Base-by-base conservation (phyloP, 2,329 filamentous ascomycete genomes). In the Colletotrichum sp. region DNA sequence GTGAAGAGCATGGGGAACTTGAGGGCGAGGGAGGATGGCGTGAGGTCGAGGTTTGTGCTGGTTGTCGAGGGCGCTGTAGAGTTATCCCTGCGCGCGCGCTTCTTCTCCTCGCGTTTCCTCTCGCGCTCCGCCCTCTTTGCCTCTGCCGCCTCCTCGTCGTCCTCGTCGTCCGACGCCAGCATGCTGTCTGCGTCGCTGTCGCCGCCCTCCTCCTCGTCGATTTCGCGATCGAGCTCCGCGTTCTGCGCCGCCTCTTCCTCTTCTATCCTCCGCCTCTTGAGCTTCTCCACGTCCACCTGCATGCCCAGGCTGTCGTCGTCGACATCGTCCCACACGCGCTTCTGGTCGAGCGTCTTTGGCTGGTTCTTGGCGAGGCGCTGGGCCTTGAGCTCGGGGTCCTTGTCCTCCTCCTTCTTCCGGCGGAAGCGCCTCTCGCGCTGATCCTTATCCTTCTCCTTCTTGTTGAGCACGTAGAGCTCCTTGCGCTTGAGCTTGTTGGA, bases 271-370 rank as follows among this genome's bases (percentile, higher is more conserved):
- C 89, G 84, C 79, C 88, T 87, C 85, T 91, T 93, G 79, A 92
- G 82, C 81, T 90, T 87, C 79, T 92, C 89, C 71, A 93, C 85
- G 77, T 93, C 90, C 36, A 93, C 90, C 78, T 87, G 86, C 16
- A 86, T 85, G 77, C 89, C 89, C 7, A 92, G 86, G 65, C 86
- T 89, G 78, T 93, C 91, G 65, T 89, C 84, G 64, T 93, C 93
- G 66, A 91, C 91, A 68, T 96, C 93, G 81, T 98, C 96, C 95
- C 95, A 99, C 36, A 95, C 92, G 83, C 97, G 92, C 88, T 98
- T 98, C 80, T 93, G 92, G 80, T 98, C 96, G 74, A 98, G 90
- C 1, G 95, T 98, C 71, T 92, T 84, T 1, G 97, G 94, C 59
- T 96, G 90, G 86, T 98, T 98, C 79, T 91, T 92, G 76, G 92